phyloP scores from a whole-genome alignment of 2,329 filamentous ascomycete species.

The Knufia petricola region DNA sequence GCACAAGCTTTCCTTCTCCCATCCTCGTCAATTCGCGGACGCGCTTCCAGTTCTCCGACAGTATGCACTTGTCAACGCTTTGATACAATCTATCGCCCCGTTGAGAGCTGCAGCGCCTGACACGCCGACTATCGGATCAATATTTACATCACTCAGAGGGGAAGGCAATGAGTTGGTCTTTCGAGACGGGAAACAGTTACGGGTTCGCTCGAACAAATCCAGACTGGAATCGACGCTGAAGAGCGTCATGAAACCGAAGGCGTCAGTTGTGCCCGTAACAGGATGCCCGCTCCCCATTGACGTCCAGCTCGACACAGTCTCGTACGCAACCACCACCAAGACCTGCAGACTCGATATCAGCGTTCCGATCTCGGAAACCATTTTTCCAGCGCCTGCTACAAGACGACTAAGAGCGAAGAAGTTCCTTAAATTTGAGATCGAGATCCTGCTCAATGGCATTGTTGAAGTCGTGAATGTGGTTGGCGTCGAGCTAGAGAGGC shows the following conservation, averaged over 20 bases:
- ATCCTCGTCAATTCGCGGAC: constrained; percentile 37
- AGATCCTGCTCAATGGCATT: constrained; percentile 34
- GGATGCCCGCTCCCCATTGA: constrained; percentile 15
- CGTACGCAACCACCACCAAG: constrained; percentile 11
- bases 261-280: neutral
- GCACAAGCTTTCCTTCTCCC: constrained; percentile 35
- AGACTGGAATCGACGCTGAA: constrained; percentile 49
- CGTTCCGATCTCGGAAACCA: constrained; percentile 11
- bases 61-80: constrained; percentile 33
- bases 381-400: constrained; percentile 2
- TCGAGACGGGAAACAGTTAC: constrained; percentile 27
- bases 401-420: constrained; percentile 6
- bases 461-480: constrained; percentile 30
- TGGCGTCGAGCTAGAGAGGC: constrained; percentile 27
- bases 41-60: constrained; percentile 37
- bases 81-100: constrained; percentile 25
- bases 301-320: constrained; percentile 18
- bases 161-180: constrained; percentile 1
- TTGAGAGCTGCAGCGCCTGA: constrained; percentile 11
- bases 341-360: constrained; percentile 15
- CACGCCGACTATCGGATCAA: constrained; percentile 18
- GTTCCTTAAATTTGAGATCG: constrained; percentile 23
- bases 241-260: constrained; percentile 1
- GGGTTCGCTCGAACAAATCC: constrained; percentile 33
- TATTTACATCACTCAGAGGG: constrained; percentile 10